phyloP scores from a whole-genome alignment of 2,329 filamentous ascomycete genomes.

The Pseudofabraea citricarpa region DNA sequence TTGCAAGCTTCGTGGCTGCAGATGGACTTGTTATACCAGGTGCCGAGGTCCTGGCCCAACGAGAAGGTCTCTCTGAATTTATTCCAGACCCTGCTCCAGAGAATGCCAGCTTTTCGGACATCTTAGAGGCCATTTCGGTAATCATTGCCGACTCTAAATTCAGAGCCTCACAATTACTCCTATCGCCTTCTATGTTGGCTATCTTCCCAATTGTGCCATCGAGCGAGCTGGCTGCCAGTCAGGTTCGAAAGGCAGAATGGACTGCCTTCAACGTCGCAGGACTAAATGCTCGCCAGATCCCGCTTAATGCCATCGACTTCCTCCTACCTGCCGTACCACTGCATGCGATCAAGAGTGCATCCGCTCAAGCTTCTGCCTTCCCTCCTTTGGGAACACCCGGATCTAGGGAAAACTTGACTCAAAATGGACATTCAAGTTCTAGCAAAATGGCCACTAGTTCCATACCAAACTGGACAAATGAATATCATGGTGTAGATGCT shows the following conservation, averaged over 20 bases:
- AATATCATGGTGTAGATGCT: constrained; percentile 11
- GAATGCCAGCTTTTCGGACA: constrained; percentile 56
- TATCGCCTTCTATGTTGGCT: constrained; percentile 63
- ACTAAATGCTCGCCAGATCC: constrained; percentile 26
- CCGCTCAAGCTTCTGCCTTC: constrained; percentile 40
- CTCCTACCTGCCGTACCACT: constrained; percentile 54
- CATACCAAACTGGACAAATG: constrained; percentile 13
- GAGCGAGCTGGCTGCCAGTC: constrained; percentile 45
- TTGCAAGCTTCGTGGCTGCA: constrained; percentile 66
- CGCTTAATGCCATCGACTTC: constrained; percentile 57
- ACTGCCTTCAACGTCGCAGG: constrained; percentile 49
- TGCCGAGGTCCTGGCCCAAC: constrained; percentile 49
- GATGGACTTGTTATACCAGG: constrained; percentile 65
- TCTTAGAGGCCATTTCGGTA: constrained; percentile 72
- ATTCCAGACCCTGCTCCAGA: constrained; percentile 59
- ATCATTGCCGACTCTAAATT: constrained; percentile 77
- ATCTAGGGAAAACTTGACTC: constrained; percentile 31
- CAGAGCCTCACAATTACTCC: constrained; percentile 66
- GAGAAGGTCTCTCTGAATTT: constrained; percentile 48
- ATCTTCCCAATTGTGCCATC: constrained; percentile 54
- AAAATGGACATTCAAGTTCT: constrained; percentile 14
- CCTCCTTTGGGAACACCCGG: constrained; percentile 45
- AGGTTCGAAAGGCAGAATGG: constrained; percentile 45
- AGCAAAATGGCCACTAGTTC: constrained; percentile 15
- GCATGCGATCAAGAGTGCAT: constrained; percentile 31